Evolutionary conservation across 2,329 filamentous ascomycete species (phyloP), one percentile per base, ranked within the genome.

Genomic region (Pseudogymnoascus sp.): DNA sequence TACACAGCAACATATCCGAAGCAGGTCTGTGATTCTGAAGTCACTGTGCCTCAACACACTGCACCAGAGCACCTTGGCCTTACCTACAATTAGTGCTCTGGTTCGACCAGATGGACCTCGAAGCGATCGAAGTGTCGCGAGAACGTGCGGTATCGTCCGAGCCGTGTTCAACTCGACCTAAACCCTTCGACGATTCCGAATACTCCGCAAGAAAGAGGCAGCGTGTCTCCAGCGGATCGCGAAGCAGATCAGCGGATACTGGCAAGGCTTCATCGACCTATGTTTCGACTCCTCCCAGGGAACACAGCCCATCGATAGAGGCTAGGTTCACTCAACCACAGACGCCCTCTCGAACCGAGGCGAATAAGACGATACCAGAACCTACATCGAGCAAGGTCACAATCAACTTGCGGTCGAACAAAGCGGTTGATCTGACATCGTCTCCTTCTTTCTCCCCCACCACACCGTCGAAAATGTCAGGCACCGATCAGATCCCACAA

Each of bases 101-200:
- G 71, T 76, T 78, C 67, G 75, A 77, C 72, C 80, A 83, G 73
- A 74, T 74, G 73, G 73, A 74, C 67, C 67, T 66, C 67, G 68
- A 70, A 65, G 44, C 69, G 63, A 64, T 64, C 65, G 70, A 73
- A 67, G 66, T 69, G 75, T 77, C 77, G 74, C 79, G 77, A 79
- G 82, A 84, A 77, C 82, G 82, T 75, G 81, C 82, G 71, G 78
- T 79, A 75, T 87, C 84, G 70, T 82, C 82, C 75, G 85, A 88
- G 77, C 82, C 83, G 73, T 80, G 80, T 74, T 83, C 84, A 70
- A 84, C 82, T 68, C 82, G 85, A 66, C 83, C 83, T 61, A 87
- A 88, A 67, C 85, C 85, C 42, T 88, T 87, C 72, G 80, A 86
- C 75, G 83, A 86, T 74, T 77, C 75, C 71, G 67, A 42, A 29